Base-by-base conservation (phyloP, 345 rosid genomes). In the Leavenworthia alabamica region DNA sequence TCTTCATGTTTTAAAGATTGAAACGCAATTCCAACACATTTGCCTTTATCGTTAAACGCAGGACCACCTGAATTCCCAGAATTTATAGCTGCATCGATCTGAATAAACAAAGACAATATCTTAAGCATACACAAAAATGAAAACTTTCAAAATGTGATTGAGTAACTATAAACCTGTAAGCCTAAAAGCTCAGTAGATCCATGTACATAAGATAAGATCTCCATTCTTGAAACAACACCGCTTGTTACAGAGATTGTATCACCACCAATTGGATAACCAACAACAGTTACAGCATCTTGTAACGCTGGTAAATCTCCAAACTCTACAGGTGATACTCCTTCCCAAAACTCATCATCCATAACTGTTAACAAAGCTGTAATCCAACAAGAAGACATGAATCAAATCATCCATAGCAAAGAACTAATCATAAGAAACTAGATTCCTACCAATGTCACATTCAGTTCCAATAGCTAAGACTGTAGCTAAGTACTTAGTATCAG, bases 31-130 rank as follows among this genome's bases (percentile, higher is more conserved):
- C 98, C 98, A 3, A 91, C 95, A 70, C 96, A 88, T 56, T 76
- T 86, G 0, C 92, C 96, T 78, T 82, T 82, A 63, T 92, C 98
- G 73, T 75, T 88, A 60, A 92, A 92, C 7, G 98, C 98, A 61
- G 98, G 98, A 14, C 98, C 98, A 26, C 98, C 98, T 56, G 98
- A 92, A 60, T 92, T 92, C 46, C 98, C 98, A 24, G 96, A 92
- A 61, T 92, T 92, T 59, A 92, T 86, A 43, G 98, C 98, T 8
- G 98, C 98, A 76, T 91, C 98, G 14, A 88, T 91, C 98, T 90
- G 82, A 36, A 22, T 0, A 26, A 55, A 27, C 36, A 6, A 16
- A 58, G 16, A 14, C 54, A 11, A 13, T 9, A 8, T 1, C 0
- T 0, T 26, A 20, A 33, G 40, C 13, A 20, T 37, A 32, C 11